Conservation (phyloP, 2,329 filamentous ascomycete species). For the Seiridium cupressi region DNA sequence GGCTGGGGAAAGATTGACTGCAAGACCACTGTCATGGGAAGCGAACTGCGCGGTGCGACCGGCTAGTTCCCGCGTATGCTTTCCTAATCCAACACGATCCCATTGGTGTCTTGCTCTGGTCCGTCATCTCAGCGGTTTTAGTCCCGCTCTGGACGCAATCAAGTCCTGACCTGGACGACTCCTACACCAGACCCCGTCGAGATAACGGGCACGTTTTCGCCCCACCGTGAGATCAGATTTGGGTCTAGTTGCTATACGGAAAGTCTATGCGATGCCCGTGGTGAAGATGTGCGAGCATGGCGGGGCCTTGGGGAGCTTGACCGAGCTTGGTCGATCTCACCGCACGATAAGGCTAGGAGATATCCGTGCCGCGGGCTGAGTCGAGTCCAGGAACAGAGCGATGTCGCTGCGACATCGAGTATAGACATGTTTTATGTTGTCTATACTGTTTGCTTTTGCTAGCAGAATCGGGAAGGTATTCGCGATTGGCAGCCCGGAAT, state of each 20-base stretch:
- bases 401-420: background rate
- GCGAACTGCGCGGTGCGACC: background rate
- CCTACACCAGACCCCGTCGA: background rate
- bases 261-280: constrained; percentile 3
- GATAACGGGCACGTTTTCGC: background rate
- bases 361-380: background rate
- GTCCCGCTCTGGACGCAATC: background rate
- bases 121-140: background rate
- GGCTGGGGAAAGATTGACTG: background rate
- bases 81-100: background rate
- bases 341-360: constrained; percentile 2
- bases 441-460: background rate
- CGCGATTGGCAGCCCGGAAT: constrained; percentile 9
- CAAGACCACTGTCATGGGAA: background rate
- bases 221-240: background rate
- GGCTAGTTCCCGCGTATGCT: background rate
- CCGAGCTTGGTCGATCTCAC: no score
- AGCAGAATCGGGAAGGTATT: constrained; percentile 17
- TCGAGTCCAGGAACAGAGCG: background rate
- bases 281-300: background rate
- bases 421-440: background rate
- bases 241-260: background rate
- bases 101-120: background rate
- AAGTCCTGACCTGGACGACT: background rate
- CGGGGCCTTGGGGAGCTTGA: background rate